Base-by-base conservation (phyloP, 2,329 filamentous ascomycete species). In the Phialocephala subalpina region DNA sequence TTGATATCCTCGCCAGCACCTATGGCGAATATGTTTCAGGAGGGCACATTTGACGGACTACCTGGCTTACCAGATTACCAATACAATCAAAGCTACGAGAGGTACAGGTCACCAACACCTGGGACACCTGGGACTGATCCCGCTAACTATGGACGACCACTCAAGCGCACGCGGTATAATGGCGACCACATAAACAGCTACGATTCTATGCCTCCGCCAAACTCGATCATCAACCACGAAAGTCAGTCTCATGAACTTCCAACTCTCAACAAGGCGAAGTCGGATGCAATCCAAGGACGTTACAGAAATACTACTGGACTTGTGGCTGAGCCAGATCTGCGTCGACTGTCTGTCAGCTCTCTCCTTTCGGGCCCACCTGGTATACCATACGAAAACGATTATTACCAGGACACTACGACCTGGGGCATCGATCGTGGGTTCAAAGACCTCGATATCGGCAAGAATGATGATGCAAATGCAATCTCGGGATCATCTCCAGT, bases 391-490 rank as follows among this genome's bases (percentile, higher is more conserved):
- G 59, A 69, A 66, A 73, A 74, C 47, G 66, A 66, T 6, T 72
- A 69, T 52, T 42, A 42, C 38, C 64, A 80, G 66, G 74, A 81
- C 69, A 78, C 78, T 40, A 83, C 79, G 7, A 86, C 83, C 52
- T 93, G 92, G 75, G 92, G 92, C 6, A 85, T 91, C 66, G 92
- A 95, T 73, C 82, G 87, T 63, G 92, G 92, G 0, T 82, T 88
- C 67, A 84, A 84, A 11, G 92, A 95, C 77, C 79, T 87, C 22
- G 92, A 95, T 72, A 80, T 92, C 1, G 87, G 87, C 33, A 86
- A 84, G 59, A 94, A 94, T 71, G 87, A 93, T 73, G 92, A 95
- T 70, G 78, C 80, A 35, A 85, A 85, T 58, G 91, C 91, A 18
- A 89, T 94, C 45, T 84, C 84, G 49, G 80, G 78, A 55, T 77